Evolutionary conservation across 1,284 basidiomycete genomes (phyloP).

Genomic region (Acaromyces ingoldii): DNA sequence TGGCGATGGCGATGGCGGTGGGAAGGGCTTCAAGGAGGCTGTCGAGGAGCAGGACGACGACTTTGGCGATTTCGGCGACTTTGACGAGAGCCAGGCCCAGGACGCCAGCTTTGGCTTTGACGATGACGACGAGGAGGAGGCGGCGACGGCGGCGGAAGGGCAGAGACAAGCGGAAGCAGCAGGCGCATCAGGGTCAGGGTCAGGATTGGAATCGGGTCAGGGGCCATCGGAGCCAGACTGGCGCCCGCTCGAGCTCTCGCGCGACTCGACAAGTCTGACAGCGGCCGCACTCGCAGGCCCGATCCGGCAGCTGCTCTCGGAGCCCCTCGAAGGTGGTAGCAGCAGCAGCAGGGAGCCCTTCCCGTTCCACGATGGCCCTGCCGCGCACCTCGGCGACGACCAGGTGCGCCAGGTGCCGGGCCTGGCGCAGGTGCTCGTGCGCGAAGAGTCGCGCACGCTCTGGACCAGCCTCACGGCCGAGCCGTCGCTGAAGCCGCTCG

Average conservation of each 20-base stretch:
- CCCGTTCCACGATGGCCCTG: conserved; percentile 9
- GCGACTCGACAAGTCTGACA: not conserved
- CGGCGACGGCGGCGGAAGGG: not conserved
- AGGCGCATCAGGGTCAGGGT: not conserved
- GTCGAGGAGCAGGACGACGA: conserved; percentile 7
- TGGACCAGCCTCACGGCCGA: not conserved
- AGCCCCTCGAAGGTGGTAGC: conserved; percentile 2
- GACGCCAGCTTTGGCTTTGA: conserved; percentile 8
- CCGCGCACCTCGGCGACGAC: conserved; percentile 5
- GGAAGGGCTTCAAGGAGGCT: conserved; percentile 2
- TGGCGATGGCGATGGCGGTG: not conserved
- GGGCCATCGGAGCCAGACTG: not conserved
- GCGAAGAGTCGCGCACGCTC: conserved; percentile 5
- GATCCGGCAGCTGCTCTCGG: conserved; percentile 1
- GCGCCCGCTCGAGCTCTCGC: not conserved
- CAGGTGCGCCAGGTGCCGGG: conserved; percentile 6
- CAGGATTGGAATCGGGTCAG: not conserved
- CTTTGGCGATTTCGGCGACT: conserved; percentile 8
- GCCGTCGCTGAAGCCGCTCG: conserved; percentile 30
- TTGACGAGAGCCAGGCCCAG: conserved; percentile 8
- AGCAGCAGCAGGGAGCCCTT: not conserved
- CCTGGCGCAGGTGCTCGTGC: conserved; percentile 1
- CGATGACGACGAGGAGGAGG: not conserved
- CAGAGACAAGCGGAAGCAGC: not conserved
- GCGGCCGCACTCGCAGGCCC: conserved; percentile 1